Conservation (phyloP, 257 asterid species). For the Datura wrightii region DNA sequence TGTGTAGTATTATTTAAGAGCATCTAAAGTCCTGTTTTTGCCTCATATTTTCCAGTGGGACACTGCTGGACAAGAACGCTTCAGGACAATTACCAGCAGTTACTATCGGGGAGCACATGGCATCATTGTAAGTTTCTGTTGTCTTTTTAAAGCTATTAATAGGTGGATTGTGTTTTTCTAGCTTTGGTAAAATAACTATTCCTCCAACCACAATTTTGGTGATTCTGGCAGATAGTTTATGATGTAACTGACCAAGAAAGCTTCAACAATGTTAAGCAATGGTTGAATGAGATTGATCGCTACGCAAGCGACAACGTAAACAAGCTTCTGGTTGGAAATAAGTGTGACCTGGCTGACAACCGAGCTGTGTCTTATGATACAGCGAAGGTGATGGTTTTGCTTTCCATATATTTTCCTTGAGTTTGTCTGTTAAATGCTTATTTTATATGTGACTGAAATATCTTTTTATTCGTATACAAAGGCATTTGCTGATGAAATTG, state of each 20-base stretch:
- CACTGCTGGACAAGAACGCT: constrained; percentile 94
- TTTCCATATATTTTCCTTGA: constrained; percentile 9
- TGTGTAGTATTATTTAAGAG: neutral
- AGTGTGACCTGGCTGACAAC: constrained; percentile 67
- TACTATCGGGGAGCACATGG: constrained; percentile 96
- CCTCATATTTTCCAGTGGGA: constrained; percentile 62
- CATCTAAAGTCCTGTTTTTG: constrained; percentile 19
- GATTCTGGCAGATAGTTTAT: constrained; percentile 61
- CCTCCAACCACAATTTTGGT: constrained; percentile 29
- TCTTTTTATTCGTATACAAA: constrained; percentile 22
- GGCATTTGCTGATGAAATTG: constrained; percentile 89
- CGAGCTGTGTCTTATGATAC: constrained; percentile 77
- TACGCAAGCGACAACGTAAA: constrained; percentile 85
- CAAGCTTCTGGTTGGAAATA: constrained; percentile 84
- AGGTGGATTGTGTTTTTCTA: neutral
- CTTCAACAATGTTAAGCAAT: constrained; percentile 84
- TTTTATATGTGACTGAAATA: constrained; percentile 3
- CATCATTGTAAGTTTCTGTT: constrained; percentile 63
- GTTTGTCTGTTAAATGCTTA: constrained; percentile 10
- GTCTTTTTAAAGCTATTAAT: neutral
- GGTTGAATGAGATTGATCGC: constrained; percentile 84
- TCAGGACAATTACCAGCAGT: constrained; percentile 89
- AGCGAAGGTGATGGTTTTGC: constrained; percentile 61
- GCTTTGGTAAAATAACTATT: neutral
- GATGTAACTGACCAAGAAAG: constrained; percentile 87